phyloP scores from a whole-genome alignment of 169 alveolate species.

The Ichthyophthirius multifiliis region DNA sequence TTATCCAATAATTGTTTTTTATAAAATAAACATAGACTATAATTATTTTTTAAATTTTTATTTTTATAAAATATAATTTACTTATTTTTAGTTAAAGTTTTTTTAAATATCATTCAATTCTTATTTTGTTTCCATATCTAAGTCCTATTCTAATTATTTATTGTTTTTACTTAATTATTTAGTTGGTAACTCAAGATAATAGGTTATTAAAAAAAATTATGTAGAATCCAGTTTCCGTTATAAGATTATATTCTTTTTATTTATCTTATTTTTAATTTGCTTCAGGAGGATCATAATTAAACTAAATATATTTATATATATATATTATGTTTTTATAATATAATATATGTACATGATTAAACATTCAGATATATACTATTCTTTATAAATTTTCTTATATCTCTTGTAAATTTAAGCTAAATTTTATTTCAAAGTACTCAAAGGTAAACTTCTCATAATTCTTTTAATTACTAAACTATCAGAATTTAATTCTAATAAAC shows the following conservation, averaged over 20 bases:
- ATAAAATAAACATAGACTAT: neutral
- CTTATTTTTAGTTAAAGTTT: neutral
- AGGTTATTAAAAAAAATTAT: neutral
- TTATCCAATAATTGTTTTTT: neutral
- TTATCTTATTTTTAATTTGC: neutral
- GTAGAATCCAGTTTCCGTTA: slow-evolving; percentile 10
- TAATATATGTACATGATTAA: slow-evolving; percentile 18
- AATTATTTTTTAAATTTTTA: no score
- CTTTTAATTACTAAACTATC: slow-evolving; percentile 34
- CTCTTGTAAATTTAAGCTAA: slow-evolving; percentile 15
- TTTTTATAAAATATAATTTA: no score
- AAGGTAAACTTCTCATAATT: slow-evolving; percentile 44
- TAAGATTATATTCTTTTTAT: neutral
- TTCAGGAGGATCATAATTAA: neutral
- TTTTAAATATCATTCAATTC: slow-evolving; percentile 2
- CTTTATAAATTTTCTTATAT: slow-evolving; percentile 20
- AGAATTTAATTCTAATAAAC: slow-evolving; percentile 30
- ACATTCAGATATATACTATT: slow-evolving; percentile 9
- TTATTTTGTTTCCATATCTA: neutral
- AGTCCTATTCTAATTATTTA: neutral
- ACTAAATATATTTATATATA: neutral
- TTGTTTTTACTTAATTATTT: no score
- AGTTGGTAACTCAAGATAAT: neutral
- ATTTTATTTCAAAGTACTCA: slow-evolving; percentile 22
- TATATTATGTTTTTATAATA: neutral